A percentile compares a stretch with the other conserved stretches of the same genome.
These are phyloP conservation scores for Mycena metata DNA, from an alignment of 768 basidiomycete species.

Conservation along the genomic window DNA sequence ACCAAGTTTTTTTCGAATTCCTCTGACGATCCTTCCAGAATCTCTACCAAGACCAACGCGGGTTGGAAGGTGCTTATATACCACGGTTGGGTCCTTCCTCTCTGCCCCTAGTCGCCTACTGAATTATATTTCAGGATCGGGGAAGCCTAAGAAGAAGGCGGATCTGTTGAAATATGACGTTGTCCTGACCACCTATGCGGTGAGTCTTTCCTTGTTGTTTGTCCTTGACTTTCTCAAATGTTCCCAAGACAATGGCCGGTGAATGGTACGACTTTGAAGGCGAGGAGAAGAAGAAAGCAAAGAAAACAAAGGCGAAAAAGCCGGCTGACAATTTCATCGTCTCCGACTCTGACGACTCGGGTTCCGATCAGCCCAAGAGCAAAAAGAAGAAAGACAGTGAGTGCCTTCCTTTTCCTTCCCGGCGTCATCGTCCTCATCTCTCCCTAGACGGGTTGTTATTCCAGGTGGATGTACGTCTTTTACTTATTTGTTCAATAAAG, in stretches of 20 bases:
- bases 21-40: constrained; percentile 31
- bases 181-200: constrained; percentile 69
- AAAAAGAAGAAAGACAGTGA: constrained; percentile 52
- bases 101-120: neutral
- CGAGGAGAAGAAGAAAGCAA: constrained; percentile 55
- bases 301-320: constrained; percentile 51
- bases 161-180: constrained; percentile 72
- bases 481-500: neutral
- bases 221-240: neutral
- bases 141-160: constrained; percentile 59
- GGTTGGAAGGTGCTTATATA: constrained; percentile 69
- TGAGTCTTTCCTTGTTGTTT: constrained; percentile 36
- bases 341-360: constrained; percentile 52
- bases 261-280: constrained; percentile 72
- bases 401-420: constrained; percentile 19
- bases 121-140: constrained; percentile 52
- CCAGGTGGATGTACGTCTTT: constrained; percentile 57
- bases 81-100: constrained; percentile 59
- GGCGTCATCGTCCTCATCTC: neutral
- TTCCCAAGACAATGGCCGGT: constrained; percentile 62
- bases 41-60: constrained; percentile 68
- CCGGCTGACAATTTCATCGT: constrained; percentile 50
- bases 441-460: constrained; percentile 61
- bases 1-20: neutral
- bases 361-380: constrained; percentile 41